Evolutionary conservation across 495 filamentous ascomycete species (phyloP), one percentile per base, ranked within the genome.

Genomic region (Neurospora discreta): DNA sequence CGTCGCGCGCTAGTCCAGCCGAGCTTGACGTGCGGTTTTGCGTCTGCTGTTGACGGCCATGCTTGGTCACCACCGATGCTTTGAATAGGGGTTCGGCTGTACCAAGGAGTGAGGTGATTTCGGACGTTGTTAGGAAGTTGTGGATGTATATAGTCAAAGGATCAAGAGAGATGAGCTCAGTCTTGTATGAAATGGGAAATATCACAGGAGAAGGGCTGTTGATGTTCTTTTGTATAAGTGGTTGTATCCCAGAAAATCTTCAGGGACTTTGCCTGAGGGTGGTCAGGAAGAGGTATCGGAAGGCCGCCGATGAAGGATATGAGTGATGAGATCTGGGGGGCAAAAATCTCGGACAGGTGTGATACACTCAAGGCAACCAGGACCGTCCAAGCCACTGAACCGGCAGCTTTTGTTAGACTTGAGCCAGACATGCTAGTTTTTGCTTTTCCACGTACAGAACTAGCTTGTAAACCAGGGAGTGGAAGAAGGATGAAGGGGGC

Each of bases 121-220:
- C 84, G 20, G 68, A 18, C 0, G 79, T 73, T 1, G 80, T 70
- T 39, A 85, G 74, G 75, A 85, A 81, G 58, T 78, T 73, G 71
- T 82, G 79, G 74, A 85, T 82, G 74, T 85, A 85, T 70, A 85
- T 81, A 39, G 85, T 75, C 3, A 85, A 75, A 0, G 84, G 83
- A n/a, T 83, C 81, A 20, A 85, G 76, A 13, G 82, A 84, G 33
- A 85, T 78, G 38, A 85, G 77, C 60, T 82, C 81, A 0, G 82
- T 82, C n/a, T 71, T 75, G 74, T 84, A 85, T 10, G 74, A 36
- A 36, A 52, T 84, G 82, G 0, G 74, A 71, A 0, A 38, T 9
- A 20, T 75, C 77, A 71, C 82, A 84, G 26, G 73, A 40, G 41
- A 78, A 81, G 9, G 70, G 40, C 36, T 44, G 39, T 70, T 38